A percentile compares a stretch with the other conserved stretches of the same genome.
phyloP scores from a whole-genome alignment of 2,329 filamentous ascomycete species.

The Alternaria dauci region DNA sequence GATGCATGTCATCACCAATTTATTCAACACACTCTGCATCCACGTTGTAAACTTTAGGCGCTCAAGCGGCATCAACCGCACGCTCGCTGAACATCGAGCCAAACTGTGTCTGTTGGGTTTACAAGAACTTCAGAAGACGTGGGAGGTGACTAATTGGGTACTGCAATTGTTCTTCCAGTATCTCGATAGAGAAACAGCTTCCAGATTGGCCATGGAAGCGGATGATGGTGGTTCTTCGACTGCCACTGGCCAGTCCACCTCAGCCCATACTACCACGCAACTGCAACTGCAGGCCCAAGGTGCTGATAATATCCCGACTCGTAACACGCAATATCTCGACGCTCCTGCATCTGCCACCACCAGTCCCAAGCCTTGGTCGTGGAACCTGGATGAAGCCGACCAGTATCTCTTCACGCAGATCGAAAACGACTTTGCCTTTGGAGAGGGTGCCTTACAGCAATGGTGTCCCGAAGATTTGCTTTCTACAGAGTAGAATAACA shows the following conservation, averaged over 20 bases:
- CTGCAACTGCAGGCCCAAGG: conserved; percentile 13
- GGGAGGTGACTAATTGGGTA: conserved; percentile 61
- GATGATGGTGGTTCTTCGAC: conserved; percentile 33
- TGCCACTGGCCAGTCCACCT: conserved; percentile 15
- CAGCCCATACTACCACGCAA: conserved; percentile 11
- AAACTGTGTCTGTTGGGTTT: conserved; percentile 59
- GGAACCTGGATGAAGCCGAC: conserved; percentile 41
- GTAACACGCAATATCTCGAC: conserved; percentile 3
- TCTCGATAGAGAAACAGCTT: conserved; percentile 56
- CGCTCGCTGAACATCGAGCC: conserved; percentile 59
- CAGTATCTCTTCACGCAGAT: conserved; percentile 45
- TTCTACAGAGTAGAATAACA: not conserved
- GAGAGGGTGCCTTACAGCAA: conserved; percentile 36
- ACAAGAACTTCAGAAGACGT: conserved; percentile 59
- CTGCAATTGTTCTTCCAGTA: conserved; percentile 60
- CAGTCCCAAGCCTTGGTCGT: conserved; percentile 35
- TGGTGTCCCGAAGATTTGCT: conserved; percentile 32
- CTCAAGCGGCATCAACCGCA: conserved; percentile 50
- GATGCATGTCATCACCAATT: conserved; percentile 59
- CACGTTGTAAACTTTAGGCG: conserved; percentile 56
- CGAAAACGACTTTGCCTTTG: conserved; percentile 43
- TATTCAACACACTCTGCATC: conserved; percentile 60
- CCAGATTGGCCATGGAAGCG: conserved; percentile 45
- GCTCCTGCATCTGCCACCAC: conserved; percentile 12
- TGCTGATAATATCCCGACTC: not conserved